Evolutionary conservation across 768 basidiomycete species (phyloP), one percentile per base, ranked within the genome.

Genomic region (Leccinum uliginosum): DNA sequence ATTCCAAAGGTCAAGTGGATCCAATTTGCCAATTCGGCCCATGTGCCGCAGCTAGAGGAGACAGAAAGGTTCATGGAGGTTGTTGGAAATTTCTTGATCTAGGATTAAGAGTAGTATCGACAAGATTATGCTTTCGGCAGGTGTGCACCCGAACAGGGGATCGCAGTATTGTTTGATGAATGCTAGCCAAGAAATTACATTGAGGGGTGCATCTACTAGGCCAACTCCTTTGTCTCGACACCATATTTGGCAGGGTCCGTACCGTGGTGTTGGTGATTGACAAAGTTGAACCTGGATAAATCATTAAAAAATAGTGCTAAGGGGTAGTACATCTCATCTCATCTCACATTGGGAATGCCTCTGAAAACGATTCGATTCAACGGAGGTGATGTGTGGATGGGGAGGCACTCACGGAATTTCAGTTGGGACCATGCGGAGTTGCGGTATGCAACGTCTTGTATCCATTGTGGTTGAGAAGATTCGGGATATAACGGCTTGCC

Each of bases 401-500:
- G 34, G 46, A 56, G 38, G n/a, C 45, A 78, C 86, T 71, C 70
- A 90, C 90, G 80, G 70, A 97, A 89, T 74, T 95, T 96, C 63
- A 97, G 83, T 71, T 95, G 93, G n/a, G 90, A 91, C 79, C 86
- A 96, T 12, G 80, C 86, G 11, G 92, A 95, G 77, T 98, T 98
- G 64, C 89, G 79, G 72, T 85, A 81, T 34, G 96, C 94, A 54
- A 87, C 83, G 55, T 80, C 85, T 73, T 97, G 93, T 46, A 97
- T 84, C 87, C 92, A 95, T 50, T 73, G 77, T 10, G 89, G 87
- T 67, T 97, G 86, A 62, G 81, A 79, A 11, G 90, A 92, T 66
- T 86, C 80, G 57, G 95, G 94, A 67, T 96, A 91, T 50, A 98
- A 71, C 10, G 94, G 85, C 73, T 92, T 85, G 55, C 95, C 95